Conservation (phyloP, 2,329 filamentous ascomycete genomes). For the Aureobasidium sp. region DNA sequence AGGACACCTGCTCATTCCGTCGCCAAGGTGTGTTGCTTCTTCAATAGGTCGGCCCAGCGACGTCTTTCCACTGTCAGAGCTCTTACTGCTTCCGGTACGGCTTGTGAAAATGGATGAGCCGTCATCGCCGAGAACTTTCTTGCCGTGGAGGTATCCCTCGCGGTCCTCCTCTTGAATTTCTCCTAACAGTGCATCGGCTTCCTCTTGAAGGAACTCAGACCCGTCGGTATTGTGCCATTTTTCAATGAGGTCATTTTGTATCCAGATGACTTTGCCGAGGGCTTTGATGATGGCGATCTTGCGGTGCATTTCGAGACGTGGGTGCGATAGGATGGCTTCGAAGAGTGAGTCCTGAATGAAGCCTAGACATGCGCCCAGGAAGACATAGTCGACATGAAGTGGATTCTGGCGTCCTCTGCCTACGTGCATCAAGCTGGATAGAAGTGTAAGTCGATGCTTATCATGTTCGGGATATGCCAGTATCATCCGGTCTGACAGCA, state of each 20-base stretch:
- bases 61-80: conserved; percentile 11
- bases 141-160: conserved; percentile 12
- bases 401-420: conserved; percentile 64
- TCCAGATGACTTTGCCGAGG: conserved; percentile 76
- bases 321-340: conserved; percentile 67
- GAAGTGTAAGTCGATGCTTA: neutral
- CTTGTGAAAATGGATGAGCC: neutral
- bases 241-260: conserved; percentile 81
- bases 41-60: conserved; percentile 13
- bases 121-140: conserved; percentile 1
- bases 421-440: conserved; percentile 66
- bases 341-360: conserved; percentile 73
- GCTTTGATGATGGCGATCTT: conserved; percentile 71
- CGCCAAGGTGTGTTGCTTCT: conserved; percentile 10
- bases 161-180: neutral
- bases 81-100: neutral
- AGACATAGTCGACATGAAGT: conserved; percentile 72
- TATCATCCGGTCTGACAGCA: too few species aligned
- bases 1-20: conserved; percentile 6
- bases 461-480: neutral
- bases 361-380: conserved; percentile 64
- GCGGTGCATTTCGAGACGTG: conserved; percentile 56
- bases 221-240: conserved; percentile 55
- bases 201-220: neutral
- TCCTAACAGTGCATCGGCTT: neutral